Base-by-base conservation (phyloP, 257 asterid genomes). In the Cinchona pubescens region DNA sequence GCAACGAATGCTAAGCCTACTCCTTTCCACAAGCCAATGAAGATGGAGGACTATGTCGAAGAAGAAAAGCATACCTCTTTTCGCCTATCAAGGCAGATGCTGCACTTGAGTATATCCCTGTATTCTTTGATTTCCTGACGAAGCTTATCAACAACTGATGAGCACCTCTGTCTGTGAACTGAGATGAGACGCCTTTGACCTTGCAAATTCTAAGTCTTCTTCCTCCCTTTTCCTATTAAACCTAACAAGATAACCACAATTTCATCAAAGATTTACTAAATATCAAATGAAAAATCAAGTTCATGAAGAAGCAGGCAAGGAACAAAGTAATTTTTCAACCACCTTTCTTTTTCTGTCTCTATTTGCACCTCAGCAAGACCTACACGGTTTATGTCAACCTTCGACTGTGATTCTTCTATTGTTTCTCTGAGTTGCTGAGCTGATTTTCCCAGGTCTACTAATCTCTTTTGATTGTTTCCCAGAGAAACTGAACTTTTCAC, bases 321-420 rank as follows among this genome's bases (percentile, higher is more conserved):
- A 34, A 15, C 58, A 67, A 7, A 19, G 16, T 58, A 37, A 46
- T 67, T 75, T 72, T 72, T 75, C 35, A 62, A 77, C 60, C 73
- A 92, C 99, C 99, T 93, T 78, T 92, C 94, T 78, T 88, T 91
- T 84, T 95, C 99, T 71, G 90, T 89, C 72, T 91, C 92, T 81
- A 92, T 92, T 86, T 95, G 96, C 91, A 88, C 78, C 84, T 86
- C 90, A 37, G 96, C 74, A 43, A 92, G 93, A 72, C 76, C 78
- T 18, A 73, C 78, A 53, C 99, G 90, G 73, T 87, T 82, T 74
- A 80, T 79, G 61, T 92, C 94, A 46, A 78, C 96, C 86, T 88
- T 88, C 51, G 89, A 79, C 61, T 92, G 97, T 65, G 86, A 79
- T 79, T 87, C 96, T 82, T 92, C 98, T 37, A 92, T 88, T 42